Evolutionary conservation across 108 stramenopile genomes (phyloP), one percentile per base, ranked within the genome.

Genomic region (Parietichytrium sp.): DNA sequence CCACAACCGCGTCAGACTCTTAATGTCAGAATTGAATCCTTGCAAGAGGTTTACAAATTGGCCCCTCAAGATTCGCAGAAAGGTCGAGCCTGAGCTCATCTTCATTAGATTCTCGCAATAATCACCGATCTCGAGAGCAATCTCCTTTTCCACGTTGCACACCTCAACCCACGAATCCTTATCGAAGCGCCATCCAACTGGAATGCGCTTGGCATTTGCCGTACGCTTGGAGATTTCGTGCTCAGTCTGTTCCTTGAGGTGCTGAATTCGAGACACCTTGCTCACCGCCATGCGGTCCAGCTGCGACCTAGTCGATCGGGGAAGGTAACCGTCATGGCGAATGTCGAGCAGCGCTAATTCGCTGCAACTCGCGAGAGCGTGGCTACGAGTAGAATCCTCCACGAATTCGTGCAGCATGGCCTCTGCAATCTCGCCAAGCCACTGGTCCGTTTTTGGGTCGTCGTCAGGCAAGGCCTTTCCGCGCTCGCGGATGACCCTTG

Each of bases 101-200:
- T 20, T 12, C 42, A 72, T 6, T 6, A 72, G 42, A 0, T 10
- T 72, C 29, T 72, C 61, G 33, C 61, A 72, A 42, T 72, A 72
- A 20, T 72, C 61, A 25, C 61, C 61, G 45, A 72, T 72, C 45
- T 72, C 61, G 23, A 72, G 42, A 7, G 61, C 61, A 25, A 72
- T 33, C 2, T 72, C 61, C 61, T 72, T 72, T 20, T 72, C 20
- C 38, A 72, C 61, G 13, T 8, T 18, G 61, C 61, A 72, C n/a
- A 42, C 45, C 42, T 72, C 61, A 6, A 72, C 61, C 61, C 61
- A 72, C 38, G 61, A 72, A 6, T 33, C 6, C 42, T 72, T 72
- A 25, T 72, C 61, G 42, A 72, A 72, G 42, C 61, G 61, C 61
- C 61, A 72, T 33, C 61, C 61, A 27, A 72, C 61, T 33, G 61